Percentiles rank a stretch among this genome's conserved stretches.
Conservation (phyloP, 129 eudicot genomes). For the Kitagawia praeruptora region DNA sequence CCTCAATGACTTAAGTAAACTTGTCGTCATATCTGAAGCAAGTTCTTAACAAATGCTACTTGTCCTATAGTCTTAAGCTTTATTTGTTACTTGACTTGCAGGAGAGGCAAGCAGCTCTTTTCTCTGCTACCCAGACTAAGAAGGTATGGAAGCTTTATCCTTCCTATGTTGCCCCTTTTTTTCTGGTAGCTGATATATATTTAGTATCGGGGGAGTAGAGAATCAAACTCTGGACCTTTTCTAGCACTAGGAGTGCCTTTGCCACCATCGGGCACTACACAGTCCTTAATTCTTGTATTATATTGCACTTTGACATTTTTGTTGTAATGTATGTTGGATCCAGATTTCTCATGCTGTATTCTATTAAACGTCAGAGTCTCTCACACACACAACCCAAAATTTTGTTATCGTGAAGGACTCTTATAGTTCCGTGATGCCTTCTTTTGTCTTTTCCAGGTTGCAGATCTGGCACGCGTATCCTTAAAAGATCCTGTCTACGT, state of each 20-base stretch:
- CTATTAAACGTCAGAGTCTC: background rate
- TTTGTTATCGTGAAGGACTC: background rate
- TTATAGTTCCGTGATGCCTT: background rate
- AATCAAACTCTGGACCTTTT: background rate
- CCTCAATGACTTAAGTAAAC: background rate
- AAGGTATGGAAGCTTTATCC: constrained; percentile 18
- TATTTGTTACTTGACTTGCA: constrained; percentile 12
- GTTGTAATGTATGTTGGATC: background rate
- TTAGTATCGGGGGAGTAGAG: too few species aligned
- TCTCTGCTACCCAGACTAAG: constrained; percentile 58
- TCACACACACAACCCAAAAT: background rate
- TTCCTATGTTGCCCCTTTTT: too few species aligned
- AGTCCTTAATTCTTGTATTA: background rate
- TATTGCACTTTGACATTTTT: background rate
- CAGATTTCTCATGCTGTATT: background rate
- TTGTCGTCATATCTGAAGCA: background rate
- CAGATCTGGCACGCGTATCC: constrained; percentile 53
- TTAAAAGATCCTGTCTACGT: constrained; percentile 37
- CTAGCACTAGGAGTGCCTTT: constrained; percentile 1
- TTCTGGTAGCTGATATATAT: too few species aligned
- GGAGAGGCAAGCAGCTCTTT: constrained; percentile 55
- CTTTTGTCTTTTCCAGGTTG: constrained; percentile 28
- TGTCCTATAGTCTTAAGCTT: background rate
- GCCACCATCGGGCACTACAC: background rate
- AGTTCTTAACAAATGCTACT: background rate